Evolutionary conservation across 1,284 basidiomycete genomes (phyloP).

Genomic region (Boletus albobrunnescens): DNA sequence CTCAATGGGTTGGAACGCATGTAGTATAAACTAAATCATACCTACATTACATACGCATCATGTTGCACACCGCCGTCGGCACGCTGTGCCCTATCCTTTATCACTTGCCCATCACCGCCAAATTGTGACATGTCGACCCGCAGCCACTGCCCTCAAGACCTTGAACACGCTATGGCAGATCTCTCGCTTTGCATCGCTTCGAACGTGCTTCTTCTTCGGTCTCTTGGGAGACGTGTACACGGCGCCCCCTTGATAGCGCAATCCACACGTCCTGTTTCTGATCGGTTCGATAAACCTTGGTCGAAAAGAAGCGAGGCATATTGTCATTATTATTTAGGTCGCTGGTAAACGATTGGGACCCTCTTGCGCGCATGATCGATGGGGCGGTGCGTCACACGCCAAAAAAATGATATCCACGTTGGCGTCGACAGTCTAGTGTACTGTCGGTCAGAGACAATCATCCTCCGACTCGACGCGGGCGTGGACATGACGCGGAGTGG

Average conservation of each 20-base stretch:
- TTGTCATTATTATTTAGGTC: not conserved
- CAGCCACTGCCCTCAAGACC: not conserved
- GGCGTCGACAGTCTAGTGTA: too few species aligned
- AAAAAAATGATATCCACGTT: not conserved
- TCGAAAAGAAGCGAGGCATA: too few species aligned
- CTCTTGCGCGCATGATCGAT: not conserved
- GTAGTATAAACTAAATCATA: slow-evolving; percentile 29
- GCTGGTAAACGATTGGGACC: not conserved
- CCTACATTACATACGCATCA: slow-evolving; percentile 25
- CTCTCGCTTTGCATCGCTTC: slow-evolving; percentile 3
- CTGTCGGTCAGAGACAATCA: not conserved
- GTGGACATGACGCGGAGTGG: too few species aligned
- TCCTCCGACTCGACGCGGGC: too few species aligned
- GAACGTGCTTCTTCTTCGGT: not conserved
- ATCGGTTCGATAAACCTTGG: slow-evolving; percentile 11
- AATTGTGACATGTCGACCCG: not conserved
- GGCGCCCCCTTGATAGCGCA: not conserved
- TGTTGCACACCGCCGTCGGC: slow-evolving; percentile 26
- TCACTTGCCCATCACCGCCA: slow-evolving; percentile 6
- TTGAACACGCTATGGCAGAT: not conserved
- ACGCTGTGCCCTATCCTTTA: slow-evolving; percentile 4
- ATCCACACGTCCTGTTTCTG: slow-evolving; percentile 11
- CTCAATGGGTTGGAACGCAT: slow-evolving; percentile 31
- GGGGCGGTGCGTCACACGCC: not conserved
- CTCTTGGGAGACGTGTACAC: not conserved